phyloP scores from a whole-genome alignment of 192 early-diverging fungal species.

The Rhizophagus sp. region DNA sequence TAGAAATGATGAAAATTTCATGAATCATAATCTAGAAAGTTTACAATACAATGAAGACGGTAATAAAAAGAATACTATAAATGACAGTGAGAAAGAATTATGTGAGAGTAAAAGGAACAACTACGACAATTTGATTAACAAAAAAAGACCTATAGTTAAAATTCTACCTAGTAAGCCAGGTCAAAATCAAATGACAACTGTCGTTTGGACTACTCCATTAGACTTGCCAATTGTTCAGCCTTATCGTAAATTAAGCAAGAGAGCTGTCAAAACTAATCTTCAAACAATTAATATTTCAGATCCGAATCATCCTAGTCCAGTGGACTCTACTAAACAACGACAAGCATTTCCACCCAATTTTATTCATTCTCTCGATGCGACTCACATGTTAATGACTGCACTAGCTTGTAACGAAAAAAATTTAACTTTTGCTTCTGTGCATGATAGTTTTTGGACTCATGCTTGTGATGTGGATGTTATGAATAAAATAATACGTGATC shows the following conservation, averaged over 20 bases:
- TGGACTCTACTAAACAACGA: constrained; percentile 89
- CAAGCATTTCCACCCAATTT: constrained; percentile 99
- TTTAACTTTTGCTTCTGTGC: constrained; percentile 91
- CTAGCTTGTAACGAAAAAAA: constrained; percentile 76
- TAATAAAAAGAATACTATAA: background rate
- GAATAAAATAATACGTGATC: constrained; percentile 82
- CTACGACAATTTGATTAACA: background rate
- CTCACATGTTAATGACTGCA: constrained; percentile 96
- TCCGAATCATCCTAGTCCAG: constrained; percentile 66
- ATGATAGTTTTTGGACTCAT: constrained; percentile 99
- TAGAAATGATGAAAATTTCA: constrained; percentile 26
- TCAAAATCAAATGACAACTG: constrained; percentile 79
- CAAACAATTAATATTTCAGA: constrained; percentile 80
- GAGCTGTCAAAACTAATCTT: constrained; percentile 72
- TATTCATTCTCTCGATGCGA: constrained; percentile 96
- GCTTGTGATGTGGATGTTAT: constrained; percentile 86
- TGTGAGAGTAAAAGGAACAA: background rate
- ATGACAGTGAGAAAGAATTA: background rate
- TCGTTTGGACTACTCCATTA: constrained; percentile 96
- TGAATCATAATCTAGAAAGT: constrained; percentile 36
- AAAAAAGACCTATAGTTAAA: constrained; percentile 11
- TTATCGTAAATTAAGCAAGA: constrained; percentile 75
- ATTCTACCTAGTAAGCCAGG: constrained; percentile 20
- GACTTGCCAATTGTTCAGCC: constrained; percentile 95
- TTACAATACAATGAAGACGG: too few species aligned